Conservation (phyloP, 257 asterid species). For the Petrea volubilis region DNA sequence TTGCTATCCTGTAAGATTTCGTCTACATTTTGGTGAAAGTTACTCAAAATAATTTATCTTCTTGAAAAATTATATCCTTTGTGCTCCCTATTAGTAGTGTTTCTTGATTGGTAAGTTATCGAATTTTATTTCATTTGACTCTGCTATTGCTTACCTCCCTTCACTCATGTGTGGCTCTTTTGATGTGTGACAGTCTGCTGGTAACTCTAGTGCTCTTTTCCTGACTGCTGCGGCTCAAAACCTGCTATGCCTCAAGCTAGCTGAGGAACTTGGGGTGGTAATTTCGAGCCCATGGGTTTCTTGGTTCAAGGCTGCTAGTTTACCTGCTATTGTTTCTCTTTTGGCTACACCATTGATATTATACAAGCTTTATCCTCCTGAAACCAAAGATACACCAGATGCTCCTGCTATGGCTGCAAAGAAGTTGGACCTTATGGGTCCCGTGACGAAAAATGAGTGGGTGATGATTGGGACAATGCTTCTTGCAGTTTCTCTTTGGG, state of each 20-base stretch:
- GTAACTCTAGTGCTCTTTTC: constrained; percentile 95
- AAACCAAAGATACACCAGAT: constrained; percentile 79
- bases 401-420: constrained; percentile 80
- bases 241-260: constrained; percentile 77
- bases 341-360: constrained; percentile 63
- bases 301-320: constrained; percentile 84
- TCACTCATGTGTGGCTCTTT: constrained; percentile 35
- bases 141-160: neutral
- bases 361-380: constrained; percentile 77
- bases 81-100: neutral
- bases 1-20: no score
- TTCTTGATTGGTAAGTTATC: neutral
- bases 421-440: constrained; percentile 68
- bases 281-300: constrained; percentile 68
- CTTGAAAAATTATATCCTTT: neutral
- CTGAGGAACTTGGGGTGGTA: constrained; percentile 77
- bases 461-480: constrained; percentile 76
- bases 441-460: constrained; percentile 60
- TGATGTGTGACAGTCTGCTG: constrained; percentile 67
- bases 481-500: constrained; percentile 79
- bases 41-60: neutral
- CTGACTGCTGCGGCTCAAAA: constrained; percentile 95
- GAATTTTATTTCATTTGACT: constrained; percentile 4
- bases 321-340: constrained; percentile 69
- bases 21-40: neutral